Evolutionary conservation across 2,329 filamentous ascomycete species (phyloP), one percentile per base, ranked within the genome.

Genomic region (Penicillium sp.): DNA sequence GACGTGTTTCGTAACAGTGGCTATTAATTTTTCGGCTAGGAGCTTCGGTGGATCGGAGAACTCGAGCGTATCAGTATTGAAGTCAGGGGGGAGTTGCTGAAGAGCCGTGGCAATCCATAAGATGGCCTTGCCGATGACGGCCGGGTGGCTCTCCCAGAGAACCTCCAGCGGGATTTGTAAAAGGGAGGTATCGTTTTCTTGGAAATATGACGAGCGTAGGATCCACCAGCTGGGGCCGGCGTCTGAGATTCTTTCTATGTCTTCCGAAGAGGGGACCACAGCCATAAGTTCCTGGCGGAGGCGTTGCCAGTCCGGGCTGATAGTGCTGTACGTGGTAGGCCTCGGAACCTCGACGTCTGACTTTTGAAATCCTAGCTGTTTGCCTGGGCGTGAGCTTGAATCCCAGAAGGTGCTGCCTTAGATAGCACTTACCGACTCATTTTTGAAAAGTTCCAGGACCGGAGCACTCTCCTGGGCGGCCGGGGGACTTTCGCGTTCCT

Each of bases 151-250:
- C 2, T 18, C 49, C 32, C 44, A 47, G 16, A 58, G 43, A 7
- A 13, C 8, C 6, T 48, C 14, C 14, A 27, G 6, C 5, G 52
- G 24, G n/a, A 13, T n/a, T n/a, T 47, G 36, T 22, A 56, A 39
- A 16, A 60, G 36, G 32, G 43, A 43, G 24, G 34, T 3, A 5
- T 52, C 49, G n/a, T 49, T 22, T 31, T 52, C 49, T 24, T 52
- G 24, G n/a, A 56, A 54, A 27, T 51, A 43, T 16, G 51, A 34
- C 2, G 24, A 16, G 6, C 52, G 49, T n/a, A 53, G 11, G 31
- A 60, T 29, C 55, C 55, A 58, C 57, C 57, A 60, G 29, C 29
- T 46, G 36, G 34, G 42, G 10, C 34, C 56, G n/a, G 31, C 34
- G 8, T 45, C 52, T 7, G 49, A 47, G 31, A 59, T 47, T 2